Evolutionary conservation across 371 early-diverging fungal genomes (phyloP), one percentile per base, ranked within the genome.

Genomic region (Apophysomyces elegans): DNA sequence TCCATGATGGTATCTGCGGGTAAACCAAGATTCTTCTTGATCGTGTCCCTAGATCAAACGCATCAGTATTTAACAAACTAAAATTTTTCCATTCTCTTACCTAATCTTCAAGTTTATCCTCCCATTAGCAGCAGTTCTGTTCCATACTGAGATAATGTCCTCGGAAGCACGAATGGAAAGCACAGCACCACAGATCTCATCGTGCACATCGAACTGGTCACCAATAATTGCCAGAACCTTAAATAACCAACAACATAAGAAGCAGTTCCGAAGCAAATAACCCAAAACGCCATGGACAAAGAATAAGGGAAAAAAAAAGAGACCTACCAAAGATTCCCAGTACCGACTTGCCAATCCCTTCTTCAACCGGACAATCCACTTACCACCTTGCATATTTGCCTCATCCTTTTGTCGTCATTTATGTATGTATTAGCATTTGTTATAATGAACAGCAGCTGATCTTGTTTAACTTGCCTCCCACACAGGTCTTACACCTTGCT

Each of bases 81-180:
- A 7, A 21, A 43, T 58, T 0, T 26, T 7, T 14, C 26, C 47
- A 14, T 57, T 35, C 11, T 7, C 38, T 56, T 77, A 88, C 90
- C 91, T 79, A 46, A 97, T 96, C 63, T 88, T 89, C 58, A 92
- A 67, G 70, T 94, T 96, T 66, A 91, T 90, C 60, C 89, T 83
- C 11, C 92, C 90, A 63, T 95, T 92, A 4, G 90, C 84, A 9
- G 96, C 92, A 0, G 89, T 91, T 70, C 86, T 86, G 75, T 96
- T 97, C 99, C 99, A 98, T 64, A 98, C 78, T 38, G 96, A 95
- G 47, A 98, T 78, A 50, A 98, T 97, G 72, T 97, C 97, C 75
- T 98, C 98, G 16, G 88, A 88, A 65, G 90, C 91, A 37, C 99
- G 86, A 65, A 98, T 94, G 32, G 96, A 96, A 63, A 98, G 78